These are phyloP conservation scores for Medicago arabica DNA, from an alignment of 306 rosid genomes.

Conservation along the genomic window DNA sequence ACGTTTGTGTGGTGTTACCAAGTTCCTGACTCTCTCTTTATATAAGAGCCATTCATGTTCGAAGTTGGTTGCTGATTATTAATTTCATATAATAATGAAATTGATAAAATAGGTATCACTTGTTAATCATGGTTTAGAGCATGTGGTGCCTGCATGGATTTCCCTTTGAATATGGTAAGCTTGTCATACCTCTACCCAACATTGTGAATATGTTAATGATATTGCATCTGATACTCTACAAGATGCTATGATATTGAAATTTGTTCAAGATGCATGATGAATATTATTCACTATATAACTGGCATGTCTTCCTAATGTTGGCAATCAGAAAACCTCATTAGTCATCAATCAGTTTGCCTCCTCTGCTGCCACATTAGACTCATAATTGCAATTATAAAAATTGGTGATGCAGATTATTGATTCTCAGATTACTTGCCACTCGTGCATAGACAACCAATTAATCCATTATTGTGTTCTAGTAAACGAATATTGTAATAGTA, in stretches of 20 bases:
- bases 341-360: constrained; percentile 48
- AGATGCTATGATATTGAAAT: not conserved
- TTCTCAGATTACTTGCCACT: not conserved
- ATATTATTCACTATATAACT: not conserved
- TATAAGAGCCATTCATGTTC: constrained; percentile 21
- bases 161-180: constrained; percentile 36
- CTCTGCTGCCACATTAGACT: constrained; percentile 49
- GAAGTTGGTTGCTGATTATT: not conserved
- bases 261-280: constrained; percentile 25
- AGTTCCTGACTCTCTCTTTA: constrained; percentile 22
- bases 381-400: constrained; percentile 21
- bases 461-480: not conserved
- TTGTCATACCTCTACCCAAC: constrained; percentile 53
- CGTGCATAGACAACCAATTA: not conserved
- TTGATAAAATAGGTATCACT: not conserved
- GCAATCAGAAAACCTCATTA: constrained; percentile 39
- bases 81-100: not conserved
- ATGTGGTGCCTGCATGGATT: constrained; percentile 34
- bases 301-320: constrained; percentile 39
- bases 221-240: constrained; percentile 36
- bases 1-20: constrained; percentile 22
- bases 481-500: not conserved
- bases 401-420: too few species aligned
- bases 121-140: not conserved
- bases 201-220: constrained; percentile 6